Evolutionary conservation across 495 filamentous ascomycete genomes (phyloP), one percentile per base, ranked within the genome.

Genomic region (Cudoniella acicularis): DNA sequence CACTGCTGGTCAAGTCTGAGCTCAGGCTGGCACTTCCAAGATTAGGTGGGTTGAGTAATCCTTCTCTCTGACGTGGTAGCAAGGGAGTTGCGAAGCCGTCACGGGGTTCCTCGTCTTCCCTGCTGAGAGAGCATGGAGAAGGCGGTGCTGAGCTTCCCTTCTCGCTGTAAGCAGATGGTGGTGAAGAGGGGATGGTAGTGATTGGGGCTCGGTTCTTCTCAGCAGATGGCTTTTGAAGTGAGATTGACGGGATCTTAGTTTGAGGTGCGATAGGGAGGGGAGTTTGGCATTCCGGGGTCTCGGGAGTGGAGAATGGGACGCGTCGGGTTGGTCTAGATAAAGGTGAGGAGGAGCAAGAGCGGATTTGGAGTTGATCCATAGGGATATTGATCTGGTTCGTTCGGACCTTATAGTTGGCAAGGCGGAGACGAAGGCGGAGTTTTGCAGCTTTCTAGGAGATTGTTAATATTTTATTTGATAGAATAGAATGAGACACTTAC

Each of bases 401-500:
- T 4, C 69, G 72, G 21, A 83, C 72, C 63, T 81, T 83, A 68
- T 83, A 83, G 54, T 64, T 74, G 4, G 79, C 79, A 2, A 83
- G 69, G 1, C 75, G 67, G 20, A 83, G 70, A 22, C 79, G 73
- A 1, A 80, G 63, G n/a, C 76, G 75, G 46, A 83, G 61, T 56
- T 68, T 76, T 61, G 77, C 72, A 46, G 75, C 77, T 73, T 76
- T 78, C 78, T 81, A 52, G 42, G n/a, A 18, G 4, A n/a, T 10
- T 25, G 20, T 10, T n/a, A 18, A 11, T 46, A 27, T 60, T 59
- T 56, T 46, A 22, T 36, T 17, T 16, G 20, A 22, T 20, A 52
- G 36, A 9, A 54, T 11, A 47, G 18, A 10, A 47, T 20, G 17
- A 22, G 11, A 49, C 16, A 54, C 3, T 17, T 2, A 57, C 41